Conservation (phyloP, 2,329 filamentous ascomycete species). For the Pestalotiopsis sp. region DNA sequence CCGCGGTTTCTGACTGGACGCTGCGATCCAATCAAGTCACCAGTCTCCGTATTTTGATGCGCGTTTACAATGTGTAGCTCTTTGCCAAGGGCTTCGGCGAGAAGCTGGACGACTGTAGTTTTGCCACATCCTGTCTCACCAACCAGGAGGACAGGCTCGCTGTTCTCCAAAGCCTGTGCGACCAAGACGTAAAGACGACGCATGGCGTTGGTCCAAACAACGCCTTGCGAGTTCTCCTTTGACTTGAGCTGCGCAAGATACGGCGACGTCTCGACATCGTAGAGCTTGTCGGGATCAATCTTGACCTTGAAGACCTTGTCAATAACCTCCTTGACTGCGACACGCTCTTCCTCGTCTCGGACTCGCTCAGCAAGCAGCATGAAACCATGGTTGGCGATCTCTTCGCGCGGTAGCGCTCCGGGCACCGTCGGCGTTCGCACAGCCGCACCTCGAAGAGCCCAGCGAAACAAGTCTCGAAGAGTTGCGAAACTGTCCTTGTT, state of each 20-base stretch:
- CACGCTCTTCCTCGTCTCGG: constrained; percentile 83
- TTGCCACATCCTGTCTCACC: constrained; percentile 98
- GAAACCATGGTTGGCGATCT: constrained; percentile 89
- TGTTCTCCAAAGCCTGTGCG: constrained; percentile 81
- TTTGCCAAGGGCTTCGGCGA: constrained; percentile 78
- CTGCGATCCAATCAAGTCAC: constrained; percentile 95
- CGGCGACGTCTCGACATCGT: constrained; percentile 61
- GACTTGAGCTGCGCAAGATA: constrained; percentile 53
- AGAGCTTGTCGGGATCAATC: constrained; percentile 74
- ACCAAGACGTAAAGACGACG: constrained; percentile 87
- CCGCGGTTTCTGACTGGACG: constrained; percentile 85
- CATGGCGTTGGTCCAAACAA: constrained; percentile 98
- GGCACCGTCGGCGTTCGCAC: constrained; percentile 43
- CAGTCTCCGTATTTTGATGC: constrained; percentile 97
- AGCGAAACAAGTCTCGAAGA: constrained; percentile 91
- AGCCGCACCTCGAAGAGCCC: constrained; percentile 85
- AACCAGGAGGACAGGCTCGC: constrained; percentile 91
- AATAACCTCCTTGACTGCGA: constrained; percentile 83
- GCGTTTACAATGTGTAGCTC: constrained; percentile 90
- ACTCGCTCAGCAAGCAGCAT: constrained; percentile 96
- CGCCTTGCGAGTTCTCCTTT: constrained; percentile 56
- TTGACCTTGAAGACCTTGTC: constrained; percentile 87
- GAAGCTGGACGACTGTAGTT: constrained; percentile 91
- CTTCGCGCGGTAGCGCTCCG: constrained; percentile 53
- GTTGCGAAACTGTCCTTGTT: constrained; percentile 98